Conservation (phyloP, 2,329 filamentous ascomycete species). For the Clonostachys chloroleuca region DNA sequence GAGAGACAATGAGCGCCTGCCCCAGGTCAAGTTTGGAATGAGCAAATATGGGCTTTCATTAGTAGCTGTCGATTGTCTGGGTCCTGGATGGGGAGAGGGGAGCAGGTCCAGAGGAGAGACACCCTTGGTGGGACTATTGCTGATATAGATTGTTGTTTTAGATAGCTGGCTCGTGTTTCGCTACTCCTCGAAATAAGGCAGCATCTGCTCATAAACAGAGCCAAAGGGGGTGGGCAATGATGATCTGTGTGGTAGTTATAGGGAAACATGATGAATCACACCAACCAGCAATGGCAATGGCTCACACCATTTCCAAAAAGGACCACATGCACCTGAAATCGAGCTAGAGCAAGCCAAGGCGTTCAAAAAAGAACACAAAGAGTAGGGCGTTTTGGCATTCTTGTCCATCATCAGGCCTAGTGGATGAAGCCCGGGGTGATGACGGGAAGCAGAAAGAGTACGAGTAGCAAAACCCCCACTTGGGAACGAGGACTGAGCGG, state of each 20-base stretch:
- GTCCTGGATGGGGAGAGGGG: no score
- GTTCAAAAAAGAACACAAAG: no score
- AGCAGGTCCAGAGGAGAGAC: conserved; percentile 7
- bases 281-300: conserved; percentile 1
- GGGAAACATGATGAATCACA: not conserved
- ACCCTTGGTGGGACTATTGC: conserved; percentile 13
- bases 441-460: no score
- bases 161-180: conserved; percentile 10
- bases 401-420: no score
- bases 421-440: no score
- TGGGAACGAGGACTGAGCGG: no score
- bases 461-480: no score
- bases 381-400: no score
- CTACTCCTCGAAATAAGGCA: conserved; percentile 4
- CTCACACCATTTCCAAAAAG: no score
- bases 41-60: conserved; percentile 11
- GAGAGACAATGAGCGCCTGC: conserved; percentile 25
- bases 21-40: conserved; percentile 25
- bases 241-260: no score
- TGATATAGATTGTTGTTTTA: conserved; percentile 16
- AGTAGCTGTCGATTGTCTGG: conserved; percentile 16
- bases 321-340: no score
- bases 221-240: not conserved
- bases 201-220: not conserved
- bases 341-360: no score